A percentile compares a stretch with the other conserved stretches of the same genome.
phyloP scores from a whole-genome alignment of 2,329 filamentous ascomycete genomes.

The Diaporthe amygdali region DNA sequence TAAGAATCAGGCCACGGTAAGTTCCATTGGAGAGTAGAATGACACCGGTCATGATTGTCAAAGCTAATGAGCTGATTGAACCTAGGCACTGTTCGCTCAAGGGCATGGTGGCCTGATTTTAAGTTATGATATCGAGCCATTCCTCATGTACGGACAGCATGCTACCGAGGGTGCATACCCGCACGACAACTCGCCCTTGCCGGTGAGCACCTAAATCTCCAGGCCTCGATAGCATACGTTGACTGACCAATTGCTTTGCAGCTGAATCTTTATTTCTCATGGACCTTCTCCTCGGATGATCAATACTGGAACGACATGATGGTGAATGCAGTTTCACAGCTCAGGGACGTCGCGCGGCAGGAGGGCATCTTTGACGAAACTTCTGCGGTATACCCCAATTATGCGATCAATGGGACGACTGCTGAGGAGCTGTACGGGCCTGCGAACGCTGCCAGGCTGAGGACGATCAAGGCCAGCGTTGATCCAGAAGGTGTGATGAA shows the following conservation, averaged over 20 bases:
- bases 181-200: conserved; percentile 32
- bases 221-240: too few species aligned
- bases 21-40: not conserved
- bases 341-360: conserved; percentile 34
- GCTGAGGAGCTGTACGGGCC: conserved; percentile 29
- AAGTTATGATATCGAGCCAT: conserved; percentile 38
- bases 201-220: conserved; percentile 21
- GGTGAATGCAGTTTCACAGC: conserved; percentile 28
- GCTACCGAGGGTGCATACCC: conserved; percentile 37
- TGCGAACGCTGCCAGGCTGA: conserved; percentile 29
- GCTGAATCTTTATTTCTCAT: conserved; percentile 36
- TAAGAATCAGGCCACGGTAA: conserved; percentile 24
- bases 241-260: conserved; percentile 13
- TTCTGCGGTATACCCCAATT: conserved; percentile 32
- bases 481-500: conserved; percentile 36
- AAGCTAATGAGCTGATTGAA: not conserved
- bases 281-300: conserved; percentile 32
- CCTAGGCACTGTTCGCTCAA: not conserved
- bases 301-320: conserved; percentile 34
- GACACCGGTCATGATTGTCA: too few species aligned
- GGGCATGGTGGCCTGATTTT: conserved; percentile 28
- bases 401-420: conserved; percentile 30
- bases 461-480: conserved; percentile 26
- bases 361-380: conserved; percentile 34
- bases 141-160: conserved; percentile 34